Evolutionary conservation across 2,329 filamentous ascomycete species (phyloP).

Genomic region (Paracorniculantispora psalliotae): DNA sequence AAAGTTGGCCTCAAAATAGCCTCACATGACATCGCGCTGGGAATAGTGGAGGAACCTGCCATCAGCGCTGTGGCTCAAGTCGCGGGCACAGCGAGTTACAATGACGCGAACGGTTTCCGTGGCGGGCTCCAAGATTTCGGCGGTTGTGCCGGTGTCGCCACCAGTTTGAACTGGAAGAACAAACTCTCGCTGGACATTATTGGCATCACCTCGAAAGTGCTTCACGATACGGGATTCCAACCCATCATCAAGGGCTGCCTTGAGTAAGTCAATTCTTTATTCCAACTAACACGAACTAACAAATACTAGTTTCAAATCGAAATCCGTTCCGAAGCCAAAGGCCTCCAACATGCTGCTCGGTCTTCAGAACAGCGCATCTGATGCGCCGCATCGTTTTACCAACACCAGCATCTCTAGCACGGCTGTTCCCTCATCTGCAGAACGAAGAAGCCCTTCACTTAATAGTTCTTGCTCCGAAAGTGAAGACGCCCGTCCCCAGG

Average conservation of each 20-base stretch:
- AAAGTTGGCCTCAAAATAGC: conserved; percentile 22
- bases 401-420: background rate
- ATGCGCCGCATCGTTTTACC: background rate
- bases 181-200: conserved; percentile 20
- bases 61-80: conserved; percentile 22
- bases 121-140: conserved; percentile 19
- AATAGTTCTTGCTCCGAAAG: background rate
- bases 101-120: conserved; percentile 10
- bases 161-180: conserved; percentile 26
- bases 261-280: conserved; percentile 16
- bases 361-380: background rate
- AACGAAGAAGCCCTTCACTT: background rate
- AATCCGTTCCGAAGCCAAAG: background rate
- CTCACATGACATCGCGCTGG: conserved; percentile 19
- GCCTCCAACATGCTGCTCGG: background rate
- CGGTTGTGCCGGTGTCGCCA: conserved; percentile 24
- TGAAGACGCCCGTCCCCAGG: background rate
- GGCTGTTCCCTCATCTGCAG: background rate
- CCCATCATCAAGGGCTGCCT: conserved; percentile 20
- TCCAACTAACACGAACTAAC: background rate
- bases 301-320: background rate
- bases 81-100: conserved; percentile 16
- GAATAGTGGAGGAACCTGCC: conserved; percentile 24
- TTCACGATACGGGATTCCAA: conserved; percentile 22
- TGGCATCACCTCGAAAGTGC: conserved; percentile 13